A percentile compares a stretch with the other conserved stretches of the same genome.
phyloP scores from a whole-genome alignment of 176 grass and related monocot genomes.

The Carex scoparia region DNA sequence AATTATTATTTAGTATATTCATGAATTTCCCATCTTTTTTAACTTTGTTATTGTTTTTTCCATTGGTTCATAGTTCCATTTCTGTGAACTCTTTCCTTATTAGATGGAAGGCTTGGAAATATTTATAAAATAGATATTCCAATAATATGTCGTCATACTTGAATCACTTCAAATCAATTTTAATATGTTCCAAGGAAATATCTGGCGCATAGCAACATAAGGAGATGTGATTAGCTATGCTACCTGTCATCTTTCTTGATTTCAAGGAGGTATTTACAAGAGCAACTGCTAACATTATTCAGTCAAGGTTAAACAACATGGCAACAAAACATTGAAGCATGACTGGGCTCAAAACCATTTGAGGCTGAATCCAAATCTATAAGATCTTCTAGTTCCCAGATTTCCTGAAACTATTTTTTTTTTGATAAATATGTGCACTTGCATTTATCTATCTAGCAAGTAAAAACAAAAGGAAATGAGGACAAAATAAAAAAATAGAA shows the following conservation, averaged over 20 bases:
- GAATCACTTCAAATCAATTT: not conserved
- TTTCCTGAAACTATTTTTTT: not conserved
- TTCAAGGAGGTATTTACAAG: not conserved
- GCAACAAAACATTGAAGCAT: not conserved
- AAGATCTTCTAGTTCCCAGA: not conserved
- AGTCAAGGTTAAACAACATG: not conserved
- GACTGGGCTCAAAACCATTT: not conserved
- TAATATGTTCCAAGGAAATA: not conserved
- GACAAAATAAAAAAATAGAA: not conserved
- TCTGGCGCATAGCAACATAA: not conserved
- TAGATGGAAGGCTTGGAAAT: no score
- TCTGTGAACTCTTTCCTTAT: no score
- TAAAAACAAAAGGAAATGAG: not conserved
- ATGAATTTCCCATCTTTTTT: no score
- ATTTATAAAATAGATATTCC: no score
- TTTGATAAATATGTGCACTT: conserved; percentile 15
- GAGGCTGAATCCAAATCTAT: not conserved
- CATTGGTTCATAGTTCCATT: no score
- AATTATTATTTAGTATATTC: no score
- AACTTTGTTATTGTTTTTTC: no score
- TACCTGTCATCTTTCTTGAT: not conserved
- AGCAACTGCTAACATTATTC: not conserved
- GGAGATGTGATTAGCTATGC: not conserved
- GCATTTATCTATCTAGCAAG: conserved; percentile 7
- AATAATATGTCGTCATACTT: not conserved